These are phyloP conservation scores for Mycena haematopus DNA, from an alignment of 768 basidiomycete species.

Conservation along the genomic window DNA sequence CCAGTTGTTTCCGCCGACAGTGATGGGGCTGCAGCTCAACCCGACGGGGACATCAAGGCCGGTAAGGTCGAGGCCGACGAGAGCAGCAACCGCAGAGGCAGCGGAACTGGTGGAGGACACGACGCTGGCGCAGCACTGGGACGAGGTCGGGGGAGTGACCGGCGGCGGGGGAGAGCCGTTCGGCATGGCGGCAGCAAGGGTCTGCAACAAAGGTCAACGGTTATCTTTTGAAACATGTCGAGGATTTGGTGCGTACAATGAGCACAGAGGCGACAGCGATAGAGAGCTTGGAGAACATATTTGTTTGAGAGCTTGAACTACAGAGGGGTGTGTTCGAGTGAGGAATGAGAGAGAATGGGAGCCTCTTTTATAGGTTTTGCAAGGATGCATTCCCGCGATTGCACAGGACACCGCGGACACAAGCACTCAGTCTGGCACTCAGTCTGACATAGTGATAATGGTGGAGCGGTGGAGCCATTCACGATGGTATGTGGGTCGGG, in stretches of 20 bases:
- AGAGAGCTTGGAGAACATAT: background rate
- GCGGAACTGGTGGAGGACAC: background rate
- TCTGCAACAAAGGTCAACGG: background rate
- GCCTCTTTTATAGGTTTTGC: background rate
- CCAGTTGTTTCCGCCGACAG: background rate
- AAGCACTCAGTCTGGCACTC: too few relatives aligned
- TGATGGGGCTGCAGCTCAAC: slow-evolving; percentile 2
- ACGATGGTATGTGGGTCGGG: too few relatives aligned
- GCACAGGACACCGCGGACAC: background rate
- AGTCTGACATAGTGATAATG: too few relatives aligned
- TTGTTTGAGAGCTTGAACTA: slow-evolving; percentile 4
- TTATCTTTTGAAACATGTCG: background rate
- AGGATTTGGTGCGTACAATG: background rate
- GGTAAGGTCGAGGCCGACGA: background rate
- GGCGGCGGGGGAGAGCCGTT: background rate
- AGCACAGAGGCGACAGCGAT: background rate
- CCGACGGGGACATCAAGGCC: background rate
- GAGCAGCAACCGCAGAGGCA: background rate
- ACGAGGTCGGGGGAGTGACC: background rate
- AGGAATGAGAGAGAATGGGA: background rate
- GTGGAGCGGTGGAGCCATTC: too few relatives aligned
- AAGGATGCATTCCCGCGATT: too few relatives aligned
- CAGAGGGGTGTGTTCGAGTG: background rate
- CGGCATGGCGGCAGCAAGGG: background rate
- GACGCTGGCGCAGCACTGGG: background rate